A percentile compares a stretch with the other conserved stretches of the same genome.
phyloP scores from a whole-genome alignment of 257 asterid species.

The Nicotiana paniculata region DNA sequence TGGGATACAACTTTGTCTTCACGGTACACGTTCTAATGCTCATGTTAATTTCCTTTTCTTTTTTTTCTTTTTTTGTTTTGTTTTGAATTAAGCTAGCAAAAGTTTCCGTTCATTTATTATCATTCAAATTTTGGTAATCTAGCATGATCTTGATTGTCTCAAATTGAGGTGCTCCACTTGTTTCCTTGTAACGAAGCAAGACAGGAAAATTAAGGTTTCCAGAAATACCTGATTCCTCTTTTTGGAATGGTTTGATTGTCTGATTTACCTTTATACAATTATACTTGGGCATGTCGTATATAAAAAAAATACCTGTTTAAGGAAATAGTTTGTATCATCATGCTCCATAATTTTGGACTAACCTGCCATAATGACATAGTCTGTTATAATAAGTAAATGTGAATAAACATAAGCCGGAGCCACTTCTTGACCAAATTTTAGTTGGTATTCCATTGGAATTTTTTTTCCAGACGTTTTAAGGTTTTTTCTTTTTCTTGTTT shows the following conservation, averaged over 20 bases:
- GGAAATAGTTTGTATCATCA: background rate
- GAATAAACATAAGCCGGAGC: background rate
- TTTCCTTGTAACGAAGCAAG: background rate
- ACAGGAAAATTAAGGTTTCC: background rate
- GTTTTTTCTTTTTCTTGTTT: background rate
- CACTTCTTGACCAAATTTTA: background rate
- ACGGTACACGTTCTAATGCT: slow-evolving; percentile 22
- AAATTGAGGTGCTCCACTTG: slow-evolving; percentile 31
- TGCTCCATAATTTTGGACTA: background rate
- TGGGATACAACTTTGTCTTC: slow-evolving; percentile 49
- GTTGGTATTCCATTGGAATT: background rate
- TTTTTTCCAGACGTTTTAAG: background rate
- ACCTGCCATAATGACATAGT: background rate
- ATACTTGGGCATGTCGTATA: background rate
- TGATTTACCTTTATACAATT: background rate
- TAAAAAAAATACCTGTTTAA: background rate
- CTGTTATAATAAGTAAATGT: background rate
- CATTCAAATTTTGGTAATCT: background rate
- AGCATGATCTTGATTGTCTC: slow-evolving; percentile 17
- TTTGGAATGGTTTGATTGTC: background rate
- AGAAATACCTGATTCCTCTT: background rate
- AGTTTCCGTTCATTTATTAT: background rate
- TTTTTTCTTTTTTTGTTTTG: background rate
- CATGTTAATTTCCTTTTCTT: background rate
- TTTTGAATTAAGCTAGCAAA: slow-evolving; percentile 8